These are phyloP conservation scores for Paraconiothyrium brasiliense DNA, from an alignment of 2,329 filamentous ascomycete species.

Conservation along the genomic window DNA sequence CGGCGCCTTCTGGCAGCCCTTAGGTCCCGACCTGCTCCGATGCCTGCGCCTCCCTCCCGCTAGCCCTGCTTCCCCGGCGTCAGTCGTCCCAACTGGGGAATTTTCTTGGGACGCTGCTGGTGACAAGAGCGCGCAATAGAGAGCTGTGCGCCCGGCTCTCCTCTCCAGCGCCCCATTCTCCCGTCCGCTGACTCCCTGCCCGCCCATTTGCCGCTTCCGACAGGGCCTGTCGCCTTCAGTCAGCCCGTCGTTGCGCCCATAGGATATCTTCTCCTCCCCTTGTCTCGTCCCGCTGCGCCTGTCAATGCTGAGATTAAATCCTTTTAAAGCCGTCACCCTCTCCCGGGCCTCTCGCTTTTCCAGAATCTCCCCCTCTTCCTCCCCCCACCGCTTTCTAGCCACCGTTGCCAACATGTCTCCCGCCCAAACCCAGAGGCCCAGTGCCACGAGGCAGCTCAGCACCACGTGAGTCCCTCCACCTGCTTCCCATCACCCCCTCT, in stretches of 20 bases:
- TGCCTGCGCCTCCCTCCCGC: slow-evolving; percentile 17
- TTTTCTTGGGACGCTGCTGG: slow-evolving; percentile 30
- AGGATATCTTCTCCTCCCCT: slow-evolving; percentile 36
- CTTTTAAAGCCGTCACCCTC: slow-evolving; percentile 46
- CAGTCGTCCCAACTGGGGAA: slow-evolving; percentile 18
- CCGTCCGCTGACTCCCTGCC: slow-evolving; percentile 24
- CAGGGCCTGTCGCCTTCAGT: slow-evolving; percentile 28
- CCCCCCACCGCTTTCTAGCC: slow-evolving; percentile 42
- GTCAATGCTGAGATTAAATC: slow-evolving; percentile 48
- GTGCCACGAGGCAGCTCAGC: slow-evolving; percentile 48
- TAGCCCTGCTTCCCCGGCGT: slow-evolving; percentile 14
- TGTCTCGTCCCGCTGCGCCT: slow-evolving; percentile 33
- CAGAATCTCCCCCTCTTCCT: slow-evolving; percentile 27
- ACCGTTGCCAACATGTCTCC: slow-evolving; percentile 47
- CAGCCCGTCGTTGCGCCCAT: slow-evolving; percentile 22
- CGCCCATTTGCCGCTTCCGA: slow-evolving; percentile 32
- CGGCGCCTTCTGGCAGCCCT: not conserved
- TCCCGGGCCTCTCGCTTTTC: slow-evolving; percentile 24
- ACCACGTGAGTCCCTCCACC: slow-evolving; percentile 44
- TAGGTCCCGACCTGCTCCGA: slow-evolving; percentile 28
- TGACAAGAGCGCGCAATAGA: slow-evolving; percentile 13
- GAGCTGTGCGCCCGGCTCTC: slow-evolving; percentile 26
- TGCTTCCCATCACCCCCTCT: slow-evolving; percentile 6
- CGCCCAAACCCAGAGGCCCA: slow-evolving; percentile 45
- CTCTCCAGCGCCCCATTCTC: slow-evolving; percentile 19